Base-by-base conservation (phyloP, 352 stramenopile genomes). In the Pythium inflatum region DNA sequence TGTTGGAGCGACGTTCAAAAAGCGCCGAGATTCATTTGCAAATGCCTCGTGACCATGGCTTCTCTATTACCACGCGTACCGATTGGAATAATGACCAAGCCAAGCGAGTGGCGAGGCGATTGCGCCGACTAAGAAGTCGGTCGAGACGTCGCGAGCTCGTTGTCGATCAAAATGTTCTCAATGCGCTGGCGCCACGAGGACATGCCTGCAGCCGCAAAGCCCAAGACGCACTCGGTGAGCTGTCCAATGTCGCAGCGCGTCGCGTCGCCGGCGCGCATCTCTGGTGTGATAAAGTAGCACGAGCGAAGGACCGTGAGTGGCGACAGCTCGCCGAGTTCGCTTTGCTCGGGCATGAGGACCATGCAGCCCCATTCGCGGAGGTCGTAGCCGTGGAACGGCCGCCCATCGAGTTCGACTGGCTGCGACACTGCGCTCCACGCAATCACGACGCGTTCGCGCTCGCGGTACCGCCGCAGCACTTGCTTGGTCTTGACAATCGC, bases 361-460 rank as follows among this genome's bases (percentile, higher is more conserved):
- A 81, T 82, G 56, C 82, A 83, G 16, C 62, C 62, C 50, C 50
- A 59, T 40, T 70, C 51, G 1, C 36, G 51, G 5, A 70, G 22
- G 20, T 61, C 31, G 22, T 48, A 58, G 6, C 62, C 62, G n/a
- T 27, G 40, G 53, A 70, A 59, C 18, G 51, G 62, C 25, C 49
- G n/a, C 12, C 27, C 62, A 7, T 2, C 75, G 43, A 86, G 82
- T 36, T 80, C 76, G 25, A 83, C 67, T 5, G 74, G 76, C 24
- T 80, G 71, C 2, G 71, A 78, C 13, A 83, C 51, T 12, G 72
- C 78, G 43, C 73, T 75, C 78, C 76, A 85, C 57, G 77, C 71
- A n/a, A 85, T 74, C 22, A 83, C 76, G 40, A 80, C 69, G 5
- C 64, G 73, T n/a, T 83, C 76, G 30, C 25, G 30, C 53, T 75